Conservation (phyloP, 2,329 filamentous ascomycete species). For the Aspergillus floridensis region DNA sequence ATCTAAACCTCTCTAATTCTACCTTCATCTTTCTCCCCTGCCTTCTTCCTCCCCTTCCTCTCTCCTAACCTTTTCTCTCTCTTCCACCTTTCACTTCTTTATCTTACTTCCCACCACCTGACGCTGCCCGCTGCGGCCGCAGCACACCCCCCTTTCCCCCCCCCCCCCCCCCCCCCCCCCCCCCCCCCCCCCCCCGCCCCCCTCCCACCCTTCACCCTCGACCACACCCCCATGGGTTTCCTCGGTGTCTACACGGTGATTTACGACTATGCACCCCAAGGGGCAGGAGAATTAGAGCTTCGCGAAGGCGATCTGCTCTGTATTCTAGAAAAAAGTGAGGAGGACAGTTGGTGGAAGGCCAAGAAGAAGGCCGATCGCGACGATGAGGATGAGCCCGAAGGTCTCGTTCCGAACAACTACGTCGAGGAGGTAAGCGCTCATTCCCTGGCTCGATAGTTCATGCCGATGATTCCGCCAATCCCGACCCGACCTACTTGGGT, state of each 20-base stretch:
- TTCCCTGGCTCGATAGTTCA: not conserved
- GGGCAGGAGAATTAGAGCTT: constrained; percentile 80
- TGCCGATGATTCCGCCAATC: not conserved
- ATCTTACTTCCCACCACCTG: not conserved
- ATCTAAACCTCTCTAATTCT: not conserved
- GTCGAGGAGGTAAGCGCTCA: constrained; percentile 73
- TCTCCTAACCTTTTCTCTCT: not conserved
- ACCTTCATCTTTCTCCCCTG: not conserved
- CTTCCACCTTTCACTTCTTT: not conserved
- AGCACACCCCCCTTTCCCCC: not conserved
- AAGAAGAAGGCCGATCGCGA: constrained; percentile 83
- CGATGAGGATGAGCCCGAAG: constrained; percentile 87
- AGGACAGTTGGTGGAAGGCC: constrained; percentile 91
- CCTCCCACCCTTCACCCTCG: not conserved
- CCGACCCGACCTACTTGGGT: not conserved
- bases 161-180: not conserved
- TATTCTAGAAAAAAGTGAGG: constrained; percentile 74
- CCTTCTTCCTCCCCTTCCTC: not conserved
- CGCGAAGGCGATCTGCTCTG: constrained; percentile 85
- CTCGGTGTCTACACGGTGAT: constrained; percentile 84
- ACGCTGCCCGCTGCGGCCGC: constrained; percentile 16
- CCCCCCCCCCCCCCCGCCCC: not conserved
- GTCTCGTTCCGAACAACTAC: constrained; percentile 91
- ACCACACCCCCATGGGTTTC: constrained; percentile 69
- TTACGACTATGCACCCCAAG: constrained; percentile 89